Evolutionary conservation across 495 filamentous ascomycete genomes (phyloP), one percentile per base, ranked within the genome.

Genomic region (Daldinia concentrica): DNA sequence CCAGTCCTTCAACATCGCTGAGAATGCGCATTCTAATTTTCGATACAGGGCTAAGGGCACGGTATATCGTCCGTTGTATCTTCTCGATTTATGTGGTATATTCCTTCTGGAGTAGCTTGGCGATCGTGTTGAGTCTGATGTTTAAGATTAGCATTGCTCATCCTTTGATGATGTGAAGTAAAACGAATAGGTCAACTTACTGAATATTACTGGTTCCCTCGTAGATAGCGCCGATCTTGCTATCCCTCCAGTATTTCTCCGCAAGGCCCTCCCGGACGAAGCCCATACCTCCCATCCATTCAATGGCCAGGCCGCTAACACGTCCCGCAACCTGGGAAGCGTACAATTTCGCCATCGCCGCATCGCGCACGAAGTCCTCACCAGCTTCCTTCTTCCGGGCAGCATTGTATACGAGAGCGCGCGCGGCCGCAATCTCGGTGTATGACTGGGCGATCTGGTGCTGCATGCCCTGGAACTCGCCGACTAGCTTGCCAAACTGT

Each of bases 221-320:
- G 82, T 99, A 98, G 71, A 99, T 98, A 51, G 93, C 93, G 1
- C 95, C 95, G 77, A 99, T 99, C 89, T 98, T 99, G 84, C 92
- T 95, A 79, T 99, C 95, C 24, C 95, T 86, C 86, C 90, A 99
- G 84, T 91, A 96, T 88, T 99, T 99, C 90, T 99, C 95, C 4
- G 96, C 95, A 68, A 97, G 89, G 2, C 95, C 95, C 79, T 99
- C 95, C 43, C 95, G 85, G 39, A 98, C 95, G 74, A 99, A 99
- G 12, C 87, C 86, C 95, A 97, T 98, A 58, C 95, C 95, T 36
- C 95, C 95, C 95, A 98, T 98, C 95, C 96, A 98, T 82, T 98
- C 95, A 17, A 99, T 88, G 3, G 94, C 95, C 11, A 89, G 88
- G 9, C 94, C 90, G 57, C 92, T 91, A 22, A 98, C 95, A 58